These are phyloP conservation scores for Euphrasia confusa DNA, from an alignment of 257 asterid genomes.

Conservation along the genomic window DNA sequence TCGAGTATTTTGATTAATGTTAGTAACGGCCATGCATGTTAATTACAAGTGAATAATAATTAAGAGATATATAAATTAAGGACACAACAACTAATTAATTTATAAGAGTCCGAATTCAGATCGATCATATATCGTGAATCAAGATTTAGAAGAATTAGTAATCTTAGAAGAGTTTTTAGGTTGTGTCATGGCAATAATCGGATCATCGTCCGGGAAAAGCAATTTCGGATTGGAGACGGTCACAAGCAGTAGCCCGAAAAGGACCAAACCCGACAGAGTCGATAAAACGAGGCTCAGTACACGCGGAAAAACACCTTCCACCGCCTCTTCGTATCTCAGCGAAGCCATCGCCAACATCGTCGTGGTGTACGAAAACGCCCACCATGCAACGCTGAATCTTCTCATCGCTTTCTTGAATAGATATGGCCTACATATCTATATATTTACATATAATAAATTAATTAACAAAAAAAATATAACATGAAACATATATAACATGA, in stretches of 20 bases:
- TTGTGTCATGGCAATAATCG: constrained; percentile 20
- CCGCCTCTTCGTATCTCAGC: constrained; percentile 46
- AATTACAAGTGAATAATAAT: too few relatives aligned
- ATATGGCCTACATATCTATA: constrained; percentile 58
- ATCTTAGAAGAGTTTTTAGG: constrained; percentile 9
- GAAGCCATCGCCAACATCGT: constrained; percentile 52
- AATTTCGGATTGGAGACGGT: constrained; percentile 35
- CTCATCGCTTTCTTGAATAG: constrained; percentile 63
- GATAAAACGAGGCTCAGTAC: constrained; percentile 34
- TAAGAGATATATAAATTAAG: too few relatives aligned
- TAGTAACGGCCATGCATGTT: too few relatives aligned
- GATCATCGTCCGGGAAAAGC: constrained; percentile 37
- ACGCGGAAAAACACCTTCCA: constrained; percentile 40
- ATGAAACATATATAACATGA: too few relatives aligned
- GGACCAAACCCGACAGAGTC: constrained; percentile 36
- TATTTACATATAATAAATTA: background rate
- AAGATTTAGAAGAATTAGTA: too few relatives aligned
- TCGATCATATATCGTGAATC: too few relatives aligned
- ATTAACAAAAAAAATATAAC: background rate
- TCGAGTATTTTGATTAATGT: too few relatives aligned
- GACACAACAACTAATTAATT: too few relatives aligned
- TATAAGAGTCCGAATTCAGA: too few relatives aligned
- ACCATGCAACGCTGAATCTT: constrained; percentile 56
- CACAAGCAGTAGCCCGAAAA: constrained; percentile 33
- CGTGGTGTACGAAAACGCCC: constrained; percentile 66